A percentile compares a stretch with the other conserved stretches of the same genome.
Evolutionary conservation across 371 early-diverging fungal species (phyloP).

Genomic region (Apophysomyces elegans): DNA sequence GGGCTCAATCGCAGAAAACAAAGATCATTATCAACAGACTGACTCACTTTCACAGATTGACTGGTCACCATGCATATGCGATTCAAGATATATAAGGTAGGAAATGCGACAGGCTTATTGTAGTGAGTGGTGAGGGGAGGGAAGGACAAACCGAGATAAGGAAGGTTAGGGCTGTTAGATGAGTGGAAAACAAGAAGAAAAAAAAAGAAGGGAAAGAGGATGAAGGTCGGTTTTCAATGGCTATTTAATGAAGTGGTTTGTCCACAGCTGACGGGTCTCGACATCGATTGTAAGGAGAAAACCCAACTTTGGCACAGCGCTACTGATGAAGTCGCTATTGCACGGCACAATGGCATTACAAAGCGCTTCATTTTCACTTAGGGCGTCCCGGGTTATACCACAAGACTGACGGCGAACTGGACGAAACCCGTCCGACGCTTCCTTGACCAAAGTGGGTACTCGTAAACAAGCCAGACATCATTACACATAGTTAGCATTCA

Average conservation of each 20-base stretch:
- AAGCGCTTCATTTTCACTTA: slow-evolving; percentile 5
- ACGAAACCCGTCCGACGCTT: slow-evolving; percentile 2
- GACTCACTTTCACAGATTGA: slow-evolving; percentile 3
- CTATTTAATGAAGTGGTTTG: slow-evolving; percentile 1
- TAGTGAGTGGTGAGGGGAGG: slow-evolving; percentile 3
- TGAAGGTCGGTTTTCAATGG: too few relatives aligned
- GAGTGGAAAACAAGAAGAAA: background rate
- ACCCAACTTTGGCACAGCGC: background rate
- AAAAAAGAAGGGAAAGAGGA: background rate
- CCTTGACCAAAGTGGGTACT: background rate
- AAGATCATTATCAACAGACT: background rate
- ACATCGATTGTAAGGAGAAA: background rate
- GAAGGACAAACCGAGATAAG: slow-evolving; percentile 4
- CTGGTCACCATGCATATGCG: slow-evolving; percentile 2
- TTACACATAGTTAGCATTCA: too few relatives aligned
- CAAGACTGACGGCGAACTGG: slow-evolving; percentile 7
- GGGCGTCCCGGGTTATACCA: slow-evolving; percentile 2
- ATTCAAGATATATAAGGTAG: slow-evolving; percentile 2
- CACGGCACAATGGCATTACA: slow-evolving; percentile 2
- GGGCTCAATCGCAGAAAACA: too few relatives aligned
- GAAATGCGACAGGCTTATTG: slow-evolving; percentile 8
- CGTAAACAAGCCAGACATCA: too few relatives aligned
- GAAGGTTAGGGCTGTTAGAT: background rate
- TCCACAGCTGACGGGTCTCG: slow-evolving; percentile 5
- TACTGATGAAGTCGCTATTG: slow-evolving; percentile 6